A percentile compares a stretch with the other conserved stretches of the same genome.
phyloP scores from a whole-genome alignment of 2,329 filamentous ascomycete species.

The Hymenoscyphus fructigenus region DNA sequence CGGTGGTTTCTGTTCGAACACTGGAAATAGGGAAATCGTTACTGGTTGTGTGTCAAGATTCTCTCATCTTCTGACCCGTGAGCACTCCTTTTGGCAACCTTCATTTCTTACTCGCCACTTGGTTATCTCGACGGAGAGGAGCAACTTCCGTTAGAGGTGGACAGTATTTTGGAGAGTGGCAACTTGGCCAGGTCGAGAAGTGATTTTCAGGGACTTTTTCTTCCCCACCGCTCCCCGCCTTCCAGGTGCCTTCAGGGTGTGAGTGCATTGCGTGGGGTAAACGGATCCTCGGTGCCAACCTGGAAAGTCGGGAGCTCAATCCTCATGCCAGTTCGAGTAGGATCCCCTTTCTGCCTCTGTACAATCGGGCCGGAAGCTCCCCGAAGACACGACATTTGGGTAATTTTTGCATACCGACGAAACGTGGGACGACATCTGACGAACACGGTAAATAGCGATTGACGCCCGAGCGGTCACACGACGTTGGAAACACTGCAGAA shows the following conservation, averaged over 20 bases:
- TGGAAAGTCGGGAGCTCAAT: too few species aligned
- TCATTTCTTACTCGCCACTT: neutral
- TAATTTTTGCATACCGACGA: neutral
- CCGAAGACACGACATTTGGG: conserved; percentile 8
- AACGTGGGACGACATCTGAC: conserved; percentile 6
- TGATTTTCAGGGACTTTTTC: conserved; percentile 1
- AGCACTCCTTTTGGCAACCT: neutral
- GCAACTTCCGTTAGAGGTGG: neutral
- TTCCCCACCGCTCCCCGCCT: neutral
- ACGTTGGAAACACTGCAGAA: neutral
- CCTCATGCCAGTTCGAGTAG: neutral
- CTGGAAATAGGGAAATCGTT: neutral
- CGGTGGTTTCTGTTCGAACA: neutral
- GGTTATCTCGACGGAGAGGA: neutral
- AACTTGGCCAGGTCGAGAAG: neutral
- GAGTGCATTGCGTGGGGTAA: conserved; percentile 11
- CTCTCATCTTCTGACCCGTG: neutral
- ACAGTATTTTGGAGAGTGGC: neutral
- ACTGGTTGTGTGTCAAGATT: neutral
- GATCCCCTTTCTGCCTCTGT: neutral
- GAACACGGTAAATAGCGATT: neutral
- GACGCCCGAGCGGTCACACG: neutral
- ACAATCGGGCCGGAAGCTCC: conserved; percentile 2
- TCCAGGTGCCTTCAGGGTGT: neutral
- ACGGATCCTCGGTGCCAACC: neutral